These are phyloP conservation scores for Talaromyces piceae DNA, from an alignment of 2,329 filamentous ascomycete species.

Conservation along the genomic window DNA sequence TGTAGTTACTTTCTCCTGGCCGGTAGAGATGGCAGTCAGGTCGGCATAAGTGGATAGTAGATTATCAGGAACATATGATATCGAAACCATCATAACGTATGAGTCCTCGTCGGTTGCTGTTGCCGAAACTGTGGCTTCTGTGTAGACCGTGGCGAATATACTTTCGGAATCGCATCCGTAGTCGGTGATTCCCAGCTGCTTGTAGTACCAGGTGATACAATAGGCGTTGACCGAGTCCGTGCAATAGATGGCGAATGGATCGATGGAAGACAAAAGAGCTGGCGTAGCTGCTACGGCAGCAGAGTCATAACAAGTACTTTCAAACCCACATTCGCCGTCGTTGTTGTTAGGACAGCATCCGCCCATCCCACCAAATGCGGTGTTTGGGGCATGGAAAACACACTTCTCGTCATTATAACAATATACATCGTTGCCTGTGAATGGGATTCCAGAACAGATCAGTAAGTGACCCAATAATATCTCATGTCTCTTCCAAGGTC, in stretches of 20 bases:
- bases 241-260: background rate
- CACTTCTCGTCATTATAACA: slow-evolving; percentile 6
- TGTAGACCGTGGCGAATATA: background rate
- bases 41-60: background rate
- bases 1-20: background rate
- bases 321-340: slow-evolving; percentile 7
- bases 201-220: slow-evolving; percentile 12
- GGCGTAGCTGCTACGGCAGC: slow-evolving; percentile 8
- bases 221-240: background rate
- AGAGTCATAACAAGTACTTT: slow-evolving; percentile 12
- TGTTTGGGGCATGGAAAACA: slow-evolving; percentile 12
- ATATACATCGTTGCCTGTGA: background rate
- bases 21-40: background rate
- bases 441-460: too few relatives aligned
- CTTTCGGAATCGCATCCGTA: slow-evolving; percentile 7
- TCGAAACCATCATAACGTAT: background rate
- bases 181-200: slow-evolving; percentile 9
- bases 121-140: background rate
- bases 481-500: too few relatives aligned
- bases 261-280: background rate
- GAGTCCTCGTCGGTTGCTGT: background rate
- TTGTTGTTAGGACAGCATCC: slow-evolving; percentile 11
- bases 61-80: background rate
- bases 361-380: slow-evolving; percentile 11
- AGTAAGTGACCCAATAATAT: too few relatives aligned